Percentiles rank a stretch among this genome's conserved stretches.
Evolutionary conservation across 2,329 filamentous ascomycete species (phyloP).

Genomic region (Stemphylium beticola): DNA sequence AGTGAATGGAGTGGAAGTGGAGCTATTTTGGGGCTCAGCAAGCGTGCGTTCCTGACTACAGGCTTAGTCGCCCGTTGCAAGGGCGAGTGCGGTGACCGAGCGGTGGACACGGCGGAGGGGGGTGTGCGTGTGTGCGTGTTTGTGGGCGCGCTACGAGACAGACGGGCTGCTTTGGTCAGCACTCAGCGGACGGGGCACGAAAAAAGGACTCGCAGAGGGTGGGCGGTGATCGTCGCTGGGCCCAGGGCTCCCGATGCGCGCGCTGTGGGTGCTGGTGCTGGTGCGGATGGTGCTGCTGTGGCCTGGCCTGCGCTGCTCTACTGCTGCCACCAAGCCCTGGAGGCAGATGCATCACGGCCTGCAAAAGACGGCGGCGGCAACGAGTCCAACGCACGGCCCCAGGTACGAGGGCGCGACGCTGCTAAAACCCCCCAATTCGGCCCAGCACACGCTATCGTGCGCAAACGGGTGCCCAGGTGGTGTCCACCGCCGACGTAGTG

Average conservation of each 20-base stretch:
- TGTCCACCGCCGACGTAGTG: constrained; percentile 12
- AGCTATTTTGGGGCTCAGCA: constrained; percentile 32
- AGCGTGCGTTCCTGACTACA: constrained; percentile 30
- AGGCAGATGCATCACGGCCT: constrained; percentile 19
- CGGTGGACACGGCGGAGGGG: constrained; percentile 4
- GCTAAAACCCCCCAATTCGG: constrained; percentile 20
- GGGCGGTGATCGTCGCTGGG: constrained; percentile 14
- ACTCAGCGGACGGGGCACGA: constrained; percentile 6
- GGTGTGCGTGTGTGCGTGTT: neutral
- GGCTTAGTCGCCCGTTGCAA: constrained; percentile 26
- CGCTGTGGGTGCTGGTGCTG: neutral
- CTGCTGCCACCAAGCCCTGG: constrained; percentile 13
- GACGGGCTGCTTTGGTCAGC: constrained; percentile 9
- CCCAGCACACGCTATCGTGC: constrained; percentile 4
- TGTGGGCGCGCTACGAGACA: neutral
- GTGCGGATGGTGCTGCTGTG: neutral
- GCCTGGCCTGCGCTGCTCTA: neutral
- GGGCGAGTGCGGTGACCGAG: constrained; percentile 12
- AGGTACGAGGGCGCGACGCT: constrained; percentile 23
- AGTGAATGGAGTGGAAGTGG: constrained; percentile 14
- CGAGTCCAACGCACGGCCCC: constrained; percentile 24
- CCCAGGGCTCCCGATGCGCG: constrained; percentile 24
- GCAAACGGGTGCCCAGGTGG: constrained; percentile 14
- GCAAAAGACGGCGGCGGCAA: constrained; percentile 21
- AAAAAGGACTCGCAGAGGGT: constrained; percentile 7